These are phyloP conservation scores for Malus hybrid DNA, from an alignment of 331 rosid species.

Conservation along the genomic window DNA sequence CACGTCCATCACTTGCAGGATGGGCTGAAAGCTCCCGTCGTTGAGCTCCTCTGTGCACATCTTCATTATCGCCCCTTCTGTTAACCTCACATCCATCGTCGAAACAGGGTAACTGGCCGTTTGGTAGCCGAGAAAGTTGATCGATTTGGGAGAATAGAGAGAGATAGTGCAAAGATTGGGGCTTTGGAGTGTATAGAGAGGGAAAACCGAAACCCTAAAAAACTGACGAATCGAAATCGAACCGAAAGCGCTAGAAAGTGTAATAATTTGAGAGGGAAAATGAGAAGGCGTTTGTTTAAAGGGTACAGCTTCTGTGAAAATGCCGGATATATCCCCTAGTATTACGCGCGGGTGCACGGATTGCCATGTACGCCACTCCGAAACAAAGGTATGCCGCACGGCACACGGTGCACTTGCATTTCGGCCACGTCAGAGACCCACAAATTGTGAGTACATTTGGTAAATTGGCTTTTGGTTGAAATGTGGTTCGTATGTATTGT, in stretches of 20 bases:
- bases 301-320: neutral
- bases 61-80: slow-evolving; percentile 44
- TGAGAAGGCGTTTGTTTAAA: neutral
- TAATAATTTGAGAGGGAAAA: slow-evolving; percentile 32
- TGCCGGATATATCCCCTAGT: slow-evolving; percentile 17
- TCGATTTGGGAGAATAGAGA: neutral
- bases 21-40: slow-evolving; percentile 38
- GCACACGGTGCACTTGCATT: neutral
- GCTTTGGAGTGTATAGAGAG: neutral
- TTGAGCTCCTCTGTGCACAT: slow-evolving; percentile 30
- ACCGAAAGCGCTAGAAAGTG: slow-evolving; percentile 20
- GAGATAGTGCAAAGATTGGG: neutral
- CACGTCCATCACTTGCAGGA: slow-evolving; percentile 61
- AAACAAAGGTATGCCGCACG: neutral
- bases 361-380: neutral
- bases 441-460: too few species aligned
- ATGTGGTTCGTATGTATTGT: too few species aligned
- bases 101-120: slow-evolving; percentile 7
- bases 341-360: neutral
- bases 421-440: too few species aligned
- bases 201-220: slow-evolving; percentile 34
- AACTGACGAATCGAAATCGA: neutral
- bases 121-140: slow-evolving; percentile 1
- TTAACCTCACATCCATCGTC: slow-evolving; percentile 37
- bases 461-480: too few species aligned